phyloP scores from a whole-genome alignment of 441 rosid species.

The Lagerstroemia fauriei region DNA sequence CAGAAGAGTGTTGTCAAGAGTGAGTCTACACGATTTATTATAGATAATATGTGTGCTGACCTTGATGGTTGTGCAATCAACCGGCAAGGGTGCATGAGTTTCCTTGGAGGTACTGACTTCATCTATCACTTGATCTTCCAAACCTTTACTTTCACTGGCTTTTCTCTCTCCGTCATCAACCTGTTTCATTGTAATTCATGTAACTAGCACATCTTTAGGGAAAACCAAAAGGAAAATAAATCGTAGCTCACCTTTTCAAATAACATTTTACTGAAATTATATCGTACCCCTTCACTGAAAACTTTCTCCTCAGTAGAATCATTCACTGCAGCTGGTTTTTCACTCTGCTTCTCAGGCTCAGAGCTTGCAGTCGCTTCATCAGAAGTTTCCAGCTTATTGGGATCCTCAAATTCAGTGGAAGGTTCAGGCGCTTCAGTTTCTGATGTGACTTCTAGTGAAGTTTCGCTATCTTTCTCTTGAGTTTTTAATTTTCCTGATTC shows the following conservation, averaged over 20 bases:
- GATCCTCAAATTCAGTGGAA: slow-evolving; percentile 9
- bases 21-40: not conserved
- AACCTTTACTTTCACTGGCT: slow-evolving; percentile 32
- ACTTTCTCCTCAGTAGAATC: not conserved
- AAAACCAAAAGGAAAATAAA: not conserved
- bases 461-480: slow-evolving; percentile 18
- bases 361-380: not conserved
- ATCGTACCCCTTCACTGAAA: slow-evolving; percentile 13
- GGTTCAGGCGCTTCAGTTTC: not conserved
- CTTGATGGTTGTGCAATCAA: slow-evolving; percentile 35
- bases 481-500: not conserved
- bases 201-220: not conserved
- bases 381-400: not conserved
- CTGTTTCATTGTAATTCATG: slow-evolving; percentile 33
- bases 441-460: not conserved
- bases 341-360: slow-evolving; percentile 8
- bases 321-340: not conserved
- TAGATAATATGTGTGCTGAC: slow-evolving; percentile 19
- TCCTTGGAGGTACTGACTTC: slow-evolving; percentile 32
- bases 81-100: slow-evolving; percentile 20
- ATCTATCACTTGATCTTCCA: slow-evolving; percentile 29
- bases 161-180: slow-evolving; percentile 33
- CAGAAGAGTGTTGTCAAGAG: not conserved
- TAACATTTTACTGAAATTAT: not conserved
- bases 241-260: not conserved